Evolutionary conservation across 345 rosid species (phyloP).

Genomic region (Salix udensis): DNA sequence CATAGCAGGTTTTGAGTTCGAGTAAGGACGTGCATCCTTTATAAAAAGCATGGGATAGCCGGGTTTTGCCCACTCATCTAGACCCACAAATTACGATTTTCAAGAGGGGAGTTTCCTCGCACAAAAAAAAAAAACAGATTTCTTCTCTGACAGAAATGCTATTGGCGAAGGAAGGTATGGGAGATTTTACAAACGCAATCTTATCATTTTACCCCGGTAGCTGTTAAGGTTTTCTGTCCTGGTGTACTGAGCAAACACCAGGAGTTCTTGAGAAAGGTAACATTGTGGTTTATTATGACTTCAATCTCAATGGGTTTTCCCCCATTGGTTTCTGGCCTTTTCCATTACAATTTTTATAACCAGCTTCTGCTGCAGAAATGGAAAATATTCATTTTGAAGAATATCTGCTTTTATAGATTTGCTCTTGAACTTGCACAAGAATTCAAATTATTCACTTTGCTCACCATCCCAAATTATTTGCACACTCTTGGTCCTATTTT

Average conservation of each 20-base stretch:
- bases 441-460: neutral
- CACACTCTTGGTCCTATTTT: neutral
- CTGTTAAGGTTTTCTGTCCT: constrained; percentile 64
- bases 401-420: neutral
- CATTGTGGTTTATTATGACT: too few species aligned
- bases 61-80: too few species aligned
- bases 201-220: constrained; percentile 79
- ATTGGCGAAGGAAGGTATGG: constrained; percentile 93
- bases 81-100: fast-evolving
- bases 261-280: constrained; percentile 84
- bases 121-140: constrained; percentile 8
- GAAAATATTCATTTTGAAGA: too few species aligned
- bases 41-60: too few species aligned
- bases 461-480: neutral
- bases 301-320: too few species aligned
- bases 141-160: constrained; percentile 52
- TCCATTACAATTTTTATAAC: too few species aligned
- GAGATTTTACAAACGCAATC: constrained; percentile 75
- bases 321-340: too few species aligned
- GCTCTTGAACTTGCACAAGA: neutral
- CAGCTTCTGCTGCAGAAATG: too few species aligned
- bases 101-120: too few species aligned
- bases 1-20: fast-evolving
- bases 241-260: constrained; percentile 57
- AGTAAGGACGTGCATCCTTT: too few species aligned